Evolutionary conservation across 352 stramenopile genomes (phyloP), one percentile per base, ranked within the genome.

Genomic region (Detonula confervacea): DNA sequence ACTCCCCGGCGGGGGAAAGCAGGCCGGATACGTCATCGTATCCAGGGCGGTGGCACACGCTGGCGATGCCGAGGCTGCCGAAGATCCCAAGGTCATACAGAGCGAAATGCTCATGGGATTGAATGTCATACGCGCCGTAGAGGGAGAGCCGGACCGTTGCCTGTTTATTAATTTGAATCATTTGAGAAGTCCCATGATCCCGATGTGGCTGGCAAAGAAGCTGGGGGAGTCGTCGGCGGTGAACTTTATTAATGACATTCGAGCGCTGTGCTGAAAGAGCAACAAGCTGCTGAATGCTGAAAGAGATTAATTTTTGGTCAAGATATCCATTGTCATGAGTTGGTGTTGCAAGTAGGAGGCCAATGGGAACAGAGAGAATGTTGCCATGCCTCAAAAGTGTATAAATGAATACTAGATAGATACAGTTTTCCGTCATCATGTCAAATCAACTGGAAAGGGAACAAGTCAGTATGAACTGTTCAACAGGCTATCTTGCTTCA

Each of bases 241-340:
- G 27, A 83, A 82, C 44, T 93, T 91, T 52, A 85, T 93, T 18
- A 87, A 91, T 73, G 88, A 93, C 65, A 84, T 93, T 52, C 80
- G 87, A n/a, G 80, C 82, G 22, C 60, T 87, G 9, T 89, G 82
- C 59, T 76, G 42, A 79, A 63, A 9, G 60, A 30, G 27, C n/a
- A 79, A 37, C 30, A 37, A 25, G 30, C 12, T 14, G 12, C 30
- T 62, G 12, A 44, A 46, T 89, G 82, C 59, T 76, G 42, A 79
- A 59, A 14, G 61, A 14, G 61, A 37, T 16, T 8, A 8, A 37
- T 37, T 8, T 27, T 9, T 3, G 20, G 12, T 22, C 22, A 0
- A 44, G 20, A 24, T 12, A 22, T 22, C 25, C 14, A 25, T 56
- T 37, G 30, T 8, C 30, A 9, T 6, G 18, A n/a, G 2, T 52